These are phyloP conservation scores for Saksenaea vasiformis DNA, from an alignment of 371 early-diverging fungal species.

Conservation along the genomic window DNA sequence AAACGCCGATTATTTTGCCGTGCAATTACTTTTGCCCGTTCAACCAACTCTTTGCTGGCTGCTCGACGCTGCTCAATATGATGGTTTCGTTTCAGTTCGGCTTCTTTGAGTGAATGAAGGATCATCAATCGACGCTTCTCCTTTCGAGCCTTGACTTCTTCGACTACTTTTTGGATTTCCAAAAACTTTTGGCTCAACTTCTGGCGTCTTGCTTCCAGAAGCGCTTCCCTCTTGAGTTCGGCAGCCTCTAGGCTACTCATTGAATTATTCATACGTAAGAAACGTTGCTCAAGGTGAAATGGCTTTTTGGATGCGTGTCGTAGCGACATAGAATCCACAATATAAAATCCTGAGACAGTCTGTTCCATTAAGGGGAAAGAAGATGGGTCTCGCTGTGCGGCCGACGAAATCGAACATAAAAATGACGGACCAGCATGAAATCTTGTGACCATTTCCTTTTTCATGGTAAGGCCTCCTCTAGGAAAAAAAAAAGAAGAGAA, in stretches of 20 bases:
- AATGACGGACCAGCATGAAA: not conserved
- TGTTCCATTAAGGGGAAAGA: constrained; percentile 16
- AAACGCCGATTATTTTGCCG: constrained; percentile 28
- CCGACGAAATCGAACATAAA: not conserved
- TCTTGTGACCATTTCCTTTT: constrained; percentile 3
- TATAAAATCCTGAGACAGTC: constrained; percentile 17
- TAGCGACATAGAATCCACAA: constrained; percentile 26
- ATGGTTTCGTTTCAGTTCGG: constrained; percentile 38
- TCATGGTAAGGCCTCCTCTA: not conserved
- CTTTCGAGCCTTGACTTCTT: constrained; percentile 27
- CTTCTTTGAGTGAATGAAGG: constrained; percentile 32
- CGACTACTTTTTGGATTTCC: constrained; percentile 31
- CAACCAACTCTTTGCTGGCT: constrained; percentile 39
- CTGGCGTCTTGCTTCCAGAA: constrained; percentile 31
- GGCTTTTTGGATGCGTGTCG: constrained; percentile 35
- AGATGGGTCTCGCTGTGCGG: constrained; percentile 5
- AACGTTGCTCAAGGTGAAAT: constrained; percentile 36
- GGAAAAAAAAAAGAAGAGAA: too few species aligned
- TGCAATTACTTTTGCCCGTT: constrained; percentile 42
- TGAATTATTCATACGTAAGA: constrained; percentile 24
- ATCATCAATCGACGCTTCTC: constrained; percentile 27
- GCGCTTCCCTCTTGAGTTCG: constrained; percentile 34
- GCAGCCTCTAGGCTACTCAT: constrained; percentile 22
- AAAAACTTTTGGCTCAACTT: constrained; percentile 30
- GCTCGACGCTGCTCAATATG: constrained; percentile 41